These are phyloP conservation scores for Dittrichia graveolens DNA, from an alignment of 129 eudicot species.

Conservation along the genomic window DNA sequence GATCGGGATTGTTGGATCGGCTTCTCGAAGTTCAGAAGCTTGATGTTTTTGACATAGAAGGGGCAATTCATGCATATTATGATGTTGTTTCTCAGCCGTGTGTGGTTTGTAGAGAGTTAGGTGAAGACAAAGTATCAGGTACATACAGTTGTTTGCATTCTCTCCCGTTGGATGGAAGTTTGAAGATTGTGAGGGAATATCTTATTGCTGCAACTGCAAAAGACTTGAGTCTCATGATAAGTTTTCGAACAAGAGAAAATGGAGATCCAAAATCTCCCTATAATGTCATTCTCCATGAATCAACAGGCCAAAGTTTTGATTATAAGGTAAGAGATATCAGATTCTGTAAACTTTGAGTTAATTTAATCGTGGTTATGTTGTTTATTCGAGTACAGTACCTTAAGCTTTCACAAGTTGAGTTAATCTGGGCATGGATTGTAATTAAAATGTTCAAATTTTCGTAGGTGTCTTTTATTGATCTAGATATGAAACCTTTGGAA, in stretches of 20 bases:
- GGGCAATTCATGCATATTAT: conserved; percentile 95
- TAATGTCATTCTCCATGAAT: conserved; percentile 54
- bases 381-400: too few species aligned
- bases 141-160: conserved; percentile 62
- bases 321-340: conserved; percentile 62
- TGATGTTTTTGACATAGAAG: conserved; percentile 81
- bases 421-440: neutral
- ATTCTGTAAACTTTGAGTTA: neutral
- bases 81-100: conserved; percentile 80
- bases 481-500: conserved; percentile 86
- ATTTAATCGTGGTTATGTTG: too few species aligned
- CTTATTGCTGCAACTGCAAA: conserved; percentile 90
- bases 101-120: conserved; percentile 49
- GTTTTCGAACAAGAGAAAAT: conserved; percentile 59
- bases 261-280: conserved; percentile 47
- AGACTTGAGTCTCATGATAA: conserved; percentile 92
- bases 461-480: conserved; percentile 90
- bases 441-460: conserved; percentile 15
- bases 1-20: conserved; percentile 57
- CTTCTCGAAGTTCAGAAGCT: conserved; percentile 90
- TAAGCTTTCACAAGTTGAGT: conserved; percentile 1
- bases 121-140: conserved; percentile 40
- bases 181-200: conserved; percentile 73
- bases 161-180: conserved; percentile 54
- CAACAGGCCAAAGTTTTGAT: conserved; percentile 74